These are phyloP conservation scores for Ampelocalamus luodianensis DNA, from an alignment of 176 grass and related monocot species.

Conservation along the genomic window DNA sequence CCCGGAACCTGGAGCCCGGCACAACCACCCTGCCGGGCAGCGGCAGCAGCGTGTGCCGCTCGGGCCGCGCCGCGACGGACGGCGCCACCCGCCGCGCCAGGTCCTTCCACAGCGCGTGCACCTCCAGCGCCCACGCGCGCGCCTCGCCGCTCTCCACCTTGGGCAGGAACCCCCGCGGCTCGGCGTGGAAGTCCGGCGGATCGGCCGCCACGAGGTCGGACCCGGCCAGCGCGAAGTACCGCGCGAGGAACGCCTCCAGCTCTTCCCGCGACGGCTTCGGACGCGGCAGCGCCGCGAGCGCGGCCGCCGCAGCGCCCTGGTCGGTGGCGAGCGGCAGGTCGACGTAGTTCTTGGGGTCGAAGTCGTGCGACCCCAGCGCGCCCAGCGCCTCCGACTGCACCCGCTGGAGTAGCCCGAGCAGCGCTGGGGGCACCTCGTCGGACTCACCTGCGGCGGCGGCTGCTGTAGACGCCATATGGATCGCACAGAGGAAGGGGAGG, in stretches of 20 bases:
- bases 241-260: conserved; percentile 50
- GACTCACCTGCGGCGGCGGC: background rate
- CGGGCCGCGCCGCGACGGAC: conserved; percentile 48
- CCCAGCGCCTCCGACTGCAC: conserved; percentile 73
- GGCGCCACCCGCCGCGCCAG: conserved; percentile 57
- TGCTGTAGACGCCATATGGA: background rate
- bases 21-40: conserved; percentile 62
- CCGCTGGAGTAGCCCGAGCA: conserved; percentile 73
- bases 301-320: conserved; percentile 43
- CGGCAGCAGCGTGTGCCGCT: conserved; percentile 77
- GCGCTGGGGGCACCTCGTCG: conserved; percentile 35
- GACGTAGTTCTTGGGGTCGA: conserved; percentile 94
- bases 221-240: conserved; percentile 56
- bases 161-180: conserved; percentile 79
- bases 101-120: conserved; percentile 85
- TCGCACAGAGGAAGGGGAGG: background rate
- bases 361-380: conserved; percentile 47
- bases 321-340: conserved; percentile 74
- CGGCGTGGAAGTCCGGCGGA: conserved; percentile 59
- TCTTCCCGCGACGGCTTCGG: conserved; percentile 35
- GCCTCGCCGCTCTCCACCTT: conserved; percentile 61
- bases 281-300: conserved; percentile 46
- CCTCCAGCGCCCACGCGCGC: conserved; percentile 78
- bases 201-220: conserved; percentile 65
- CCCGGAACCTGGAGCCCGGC: conserved; percentile 81